Percentiles rank a stretch among this genome's conserved stretches.
Evolutionary conservation across 2,329 filamentous ascomycete species (phyloP).

Genomic region (Cryoendolithus antarcticus): DNA sequence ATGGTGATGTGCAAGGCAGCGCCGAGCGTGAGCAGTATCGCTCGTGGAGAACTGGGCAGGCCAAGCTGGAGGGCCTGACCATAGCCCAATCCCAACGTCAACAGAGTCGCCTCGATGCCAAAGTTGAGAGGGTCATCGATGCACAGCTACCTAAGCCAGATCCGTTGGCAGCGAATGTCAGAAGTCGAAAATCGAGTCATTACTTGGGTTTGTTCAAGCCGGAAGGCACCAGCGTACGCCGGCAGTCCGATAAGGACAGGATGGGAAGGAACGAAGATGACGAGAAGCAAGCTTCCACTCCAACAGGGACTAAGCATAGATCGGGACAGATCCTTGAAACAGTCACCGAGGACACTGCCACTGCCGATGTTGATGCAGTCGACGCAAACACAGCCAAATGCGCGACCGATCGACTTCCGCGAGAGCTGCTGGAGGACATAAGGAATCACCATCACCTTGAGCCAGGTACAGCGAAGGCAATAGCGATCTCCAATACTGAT

Average conservation of each 20-base stretch:
- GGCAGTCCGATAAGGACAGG: conserved; percentile 37
- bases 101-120: conserved; percentile 20
- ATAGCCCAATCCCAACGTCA: conserved; percentile 25
- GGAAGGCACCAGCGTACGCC: conserved; percentile 19
- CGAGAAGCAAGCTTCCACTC: background rate
- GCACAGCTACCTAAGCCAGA: conserved; percentile 49
- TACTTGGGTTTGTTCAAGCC: conserved; percentile 52
- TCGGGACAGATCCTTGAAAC: too few species aligned
- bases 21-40: conserved; percentile 35
- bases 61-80: conserved; percentile 27
- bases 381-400: too few species aligned
- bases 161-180: conserved; percentile 36
- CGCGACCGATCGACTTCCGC: conserved; percentile 28
- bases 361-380: too few species aligned
- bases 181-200: conserved; percentile 54
- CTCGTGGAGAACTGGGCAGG: conserved; percentile 38
- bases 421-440: conserved; percentile 44
- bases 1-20: conserved; percentile 13
- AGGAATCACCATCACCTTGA: conserved; percentile 41
- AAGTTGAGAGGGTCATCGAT: conserved; percentile 51
- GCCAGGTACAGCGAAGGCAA: conserved; percentile 27
- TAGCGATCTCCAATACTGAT: conserved; percentile 30
- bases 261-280: conserved; percentile 18
- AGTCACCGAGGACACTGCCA: too few species aligned
- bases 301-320: too few species aligned